A percentile compares a stretch with the other conserved stretches of the same genome.
These are phyloP conservation scores for Trametes villosa DNA, from an alignment of 768 basidiomycete species.

Conservation along the genomic window DNA sequence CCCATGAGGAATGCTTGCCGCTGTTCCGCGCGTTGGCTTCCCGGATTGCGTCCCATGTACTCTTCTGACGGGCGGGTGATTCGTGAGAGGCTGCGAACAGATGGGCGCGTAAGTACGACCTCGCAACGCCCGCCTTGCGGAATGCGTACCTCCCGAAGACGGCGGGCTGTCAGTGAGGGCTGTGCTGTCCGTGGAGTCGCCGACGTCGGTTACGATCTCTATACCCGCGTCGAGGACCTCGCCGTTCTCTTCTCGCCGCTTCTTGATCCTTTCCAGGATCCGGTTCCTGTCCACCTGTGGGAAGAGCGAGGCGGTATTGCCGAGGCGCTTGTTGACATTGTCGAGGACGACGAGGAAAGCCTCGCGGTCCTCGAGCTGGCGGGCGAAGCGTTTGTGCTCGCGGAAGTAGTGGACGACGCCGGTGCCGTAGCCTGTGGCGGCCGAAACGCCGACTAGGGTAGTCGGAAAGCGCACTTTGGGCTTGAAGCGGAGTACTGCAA, in stretches of 20 bases:
- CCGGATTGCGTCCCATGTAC: constrained; percentile 72
- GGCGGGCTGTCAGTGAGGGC: not conserved
- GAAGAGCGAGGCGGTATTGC: constrained; percentile 7
- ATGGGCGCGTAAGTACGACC: not conserved
- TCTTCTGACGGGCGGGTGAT: constrained; percentile 24
- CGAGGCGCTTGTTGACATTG: constrained; percentile 34
- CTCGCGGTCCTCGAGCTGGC: constrained; percentile 36
- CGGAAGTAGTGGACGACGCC: constrained; percentile 32
- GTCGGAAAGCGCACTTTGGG: constrained; percentile 15
- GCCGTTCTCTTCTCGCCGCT: constrained; percentile 16
- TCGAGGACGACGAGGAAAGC: constrained; percentile 38
- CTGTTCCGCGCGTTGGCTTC: constrained; percentile 49
- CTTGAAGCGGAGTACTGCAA: constrained; percentile 28
- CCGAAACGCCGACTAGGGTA: constrained; percentile 17
- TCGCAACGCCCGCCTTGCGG: not conserved
- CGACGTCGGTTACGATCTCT: constrained; percentile 14
- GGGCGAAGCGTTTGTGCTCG: constrained; percentile 36
- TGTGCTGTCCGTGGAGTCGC: constrained; percentile 12
- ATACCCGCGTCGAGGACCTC: constrained; percentile 14
- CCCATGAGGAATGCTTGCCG: constrained; percentile 63
- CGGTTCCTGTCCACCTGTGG: constrained; percentile 10
- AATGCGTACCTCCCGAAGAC: not conserved
- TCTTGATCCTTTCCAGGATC: constrained; percentile 20
- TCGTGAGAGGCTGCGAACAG: constrained; percentile 11
- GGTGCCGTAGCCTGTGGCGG: constrained; percentile 35